A percentile compares a stretch with the other conserved stretches of the same genome.
Evolutionary conservation across 805 yeast species (phyloP).

Genomic region (Kazachstania martiniae): DNA sequence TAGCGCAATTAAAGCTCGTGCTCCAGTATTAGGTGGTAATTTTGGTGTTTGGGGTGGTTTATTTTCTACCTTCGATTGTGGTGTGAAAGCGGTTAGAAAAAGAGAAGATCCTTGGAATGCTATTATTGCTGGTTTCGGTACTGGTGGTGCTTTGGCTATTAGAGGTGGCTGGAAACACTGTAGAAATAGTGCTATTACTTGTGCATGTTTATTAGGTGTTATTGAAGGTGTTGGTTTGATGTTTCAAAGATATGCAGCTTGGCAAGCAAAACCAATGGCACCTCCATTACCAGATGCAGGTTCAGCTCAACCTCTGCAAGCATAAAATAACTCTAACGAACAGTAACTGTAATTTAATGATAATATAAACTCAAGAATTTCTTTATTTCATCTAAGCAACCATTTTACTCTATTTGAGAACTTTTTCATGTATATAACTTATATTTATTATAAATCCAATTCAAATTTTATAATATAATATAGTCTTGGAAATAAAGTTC

Average conservation of each 20-base stretch:
- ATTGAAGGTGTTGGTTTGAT: constrained; percentile 98
- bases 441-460: too few species aligned
- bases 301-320: constrained; percentile 27
- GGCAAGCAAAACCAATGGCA: constrained; percentile 64
- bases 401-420: too few species aligned
- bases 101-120: constrained; percentile 99
- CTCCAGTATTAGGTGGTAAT: constrained; percentile 98
- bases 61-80: constrained; percentile 90
- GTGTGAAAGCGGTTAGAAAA: constrained; percentile 88
- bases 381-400: not conserved
- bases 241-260: constrained; percentile 83
- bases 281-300: constrained; percentile 41
- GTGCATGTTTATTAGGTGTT: constrained; percentile 93
- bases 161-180: constrained; percentile 99
- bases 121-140: constrained; percentile 92
- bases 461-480: too few species aligned
- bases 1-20: constrained; percentile 87
- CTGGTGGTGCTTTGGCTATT: constrained; percentile 95
- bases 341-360: too few species aligned
- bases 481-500: too few species aligned
- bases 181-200: constrained; percentile 90
- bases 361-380: not conserved
- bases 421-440: too few species aligned
- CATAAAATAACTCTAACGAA: too few species aligned
- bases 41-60: constrained; percentile 99